Conservation (phyloP, 768 basidiomycete genomes). For the Amylocystis lapponica region DNA sequence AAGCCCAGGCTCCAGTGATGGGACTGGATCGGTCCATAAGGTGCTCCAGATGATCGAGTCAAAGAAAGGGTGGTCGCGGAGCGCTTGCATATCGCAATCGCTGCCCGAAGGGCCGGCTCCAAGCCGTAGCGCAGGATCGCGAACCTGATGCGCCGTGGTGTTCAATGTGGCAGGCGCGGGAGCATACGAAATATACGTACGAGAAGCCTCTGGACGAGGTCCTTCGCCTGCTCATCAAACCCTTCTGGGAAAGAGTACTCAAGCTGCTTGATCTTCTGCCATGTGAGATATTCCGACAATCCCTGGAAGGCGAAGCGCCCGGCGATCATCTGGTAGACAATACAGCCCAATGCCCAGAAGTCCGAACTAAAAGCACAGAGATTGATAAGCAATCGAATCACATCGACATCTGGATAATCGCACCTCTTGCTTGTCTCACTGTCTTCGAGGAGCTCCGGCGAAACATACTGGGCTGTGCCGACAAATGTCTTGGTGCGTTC, state of each 20-base stretch:
- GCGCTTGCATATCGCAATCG: slow-evolving; percentile 35
- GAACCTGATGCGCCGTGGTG: slow-evolving; percentile 42
- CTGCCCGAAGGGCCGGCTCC: slow-evolving; percentile 45
- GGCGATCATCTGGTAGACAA: slow-evolving; percentile 88
- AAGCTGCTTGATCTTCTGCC: slow-evolving; percentile 87
- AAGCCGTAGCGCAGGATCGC: slow-evolving; percentile 53
- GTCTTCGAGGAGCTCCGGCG: slow-evolving; percentile 75
- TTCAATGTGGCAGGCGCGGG: slow-evolving; percentile 21
- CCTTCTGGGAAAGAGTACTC: slow-evolving; percentile 85
- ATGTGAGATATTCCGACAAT: slow-evolving; percentile 87
- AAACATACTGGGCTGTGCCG: slow-evolving; percentile 86
- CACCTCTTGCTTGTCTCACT: slow-evolving; percentile 77
- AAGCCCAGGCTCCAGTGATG: slow-evolving; percentile 52
- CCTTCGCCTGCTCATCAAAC: slow-evolving; percentile 77
- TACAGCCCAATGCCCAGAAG: slow-evolving; percentile 93
- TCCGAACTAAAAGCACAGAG: slow-evolving; percentile 58
- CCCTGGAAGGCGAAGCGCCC: slow-evolving; percentile 91
- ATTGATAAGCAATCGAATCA: slow-evolving; percentile 2
- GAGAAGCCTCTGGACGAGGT: slow-evolving; percentile 72
- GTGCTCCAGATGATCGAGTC: slow-evolving; percentile 50
- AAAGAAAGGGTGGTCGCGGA: slow-evolving; percentile 63
- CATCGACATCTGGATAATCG: neutral
- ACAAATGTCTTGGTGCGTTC: slow-evolving; percentile 71
- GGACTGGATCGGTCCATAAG: slow-evolving; percentile 61
- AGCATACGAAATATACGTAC: slow-evolving; percentile 35